These are phyloP conservation scores for Dothideomycetes sp. DNA, from an alignment of 2,329 filamentous ascomycete genomes.

Conservation along the genomic window DNA sequence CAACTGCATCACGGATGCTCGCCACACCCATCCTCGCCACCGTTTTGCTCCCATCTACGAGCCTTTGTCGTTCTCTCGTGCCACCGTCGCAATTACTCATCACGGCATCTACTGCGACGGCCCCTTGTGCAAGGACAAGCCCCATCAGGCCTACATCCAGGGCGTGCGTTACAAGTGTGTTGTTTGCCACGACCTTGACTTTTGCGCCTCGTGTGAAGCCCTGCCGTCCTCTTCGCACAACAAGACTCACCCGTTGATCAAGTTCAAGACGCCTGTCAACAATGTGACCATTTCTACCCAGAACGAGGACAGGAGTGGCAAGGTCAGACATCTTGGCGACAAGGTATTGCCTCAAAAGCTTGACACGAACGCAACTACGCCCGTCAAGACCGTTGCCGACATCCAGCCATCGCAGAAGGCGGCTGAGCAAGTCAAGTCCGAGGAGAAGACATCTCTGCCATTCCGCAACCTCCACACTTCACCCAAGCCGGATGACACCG, in stretches of 20 bases:
- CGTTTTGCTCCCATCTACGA: constrained; percentile 85
- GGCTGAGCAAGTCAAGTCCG: constrained; percentile 2
- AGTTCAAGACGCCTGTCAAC: constrained; percentile 87
- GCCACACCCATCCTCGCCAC: constrained; percentile 65
- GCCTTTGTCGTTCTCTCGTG: constrained; percentile 43
- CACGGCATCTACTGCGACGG: constrained; percentile 90
- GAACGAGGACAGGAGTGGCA: constrained; percentile 61
- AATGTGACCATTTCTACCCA: constrained; percentile 78
- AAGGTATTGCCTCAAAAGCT: constrained; percentile 19
- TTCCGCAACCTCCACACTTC: constrained; percentile 10
- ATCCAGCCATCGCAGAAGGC: constrained; percentile 43
- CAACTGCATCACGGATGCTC: constrained; percentile 57
- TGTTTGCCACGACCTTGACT: constrained; percentile 88
- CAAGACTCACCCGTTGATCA: constrained; percentile 91
- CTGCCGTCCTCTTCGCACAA: constrained; percentile 78
- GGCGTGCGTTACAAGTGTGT: constrained; percentile 95
- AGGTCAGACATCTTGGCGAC: constrained; percentile 66
- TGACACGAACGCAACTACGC: constrained; percentile 5
- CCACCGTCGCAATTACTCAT: constrained; percentile 46
- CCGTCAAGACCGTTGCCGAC: constrained; percentile 64
- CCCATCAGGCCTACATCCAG: constrained; percentile 52
- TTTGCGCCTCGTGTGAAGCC: constrained; percentile 89
- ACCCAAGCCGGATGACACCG: not conserved
- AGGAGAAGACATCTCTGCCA: constrained; percentile 14
- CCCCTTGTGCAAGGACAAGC: constrained; percentile 61